Evolutionary conservation across 148 eudicot genomes (phyloP), one percentile per base, ranked within the genome.

Genomic region (Diospyros lotus): DNA sequence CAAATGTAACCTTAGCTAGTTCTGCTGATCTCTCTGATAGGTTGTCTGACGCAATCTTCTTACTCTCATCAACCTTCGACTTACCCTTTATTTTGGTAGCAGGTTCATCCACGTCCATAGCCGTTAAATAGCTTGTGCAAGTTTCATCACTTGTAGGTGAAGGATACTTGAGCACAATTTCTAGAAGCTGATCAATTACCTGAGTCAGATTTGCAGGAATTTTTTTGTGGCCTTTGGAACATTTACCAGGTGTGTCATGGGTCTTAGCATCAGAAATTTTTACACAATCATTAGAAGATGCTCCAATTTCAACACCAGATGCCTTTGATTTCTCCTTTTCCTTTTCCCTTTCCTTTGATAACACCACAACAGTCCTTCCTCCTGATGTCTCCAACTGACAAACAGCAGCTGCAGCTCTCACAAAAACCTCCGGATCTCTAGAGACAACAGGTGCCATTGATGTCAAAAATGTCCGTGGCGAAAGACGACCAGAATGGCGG

Each of bases 381-480:
- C 90, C 96, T 67, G 96, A 87, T 63, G 94, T 74, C 79, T 94
- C 98, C 83, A 94, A 72, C 82, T 94, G 92, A 81, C 98, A 94
- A 75, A 90, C 92, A 71, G 90, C 76, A 73, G 87, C 76, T 51
- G 92, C 91, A 79, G 98, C 98, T 84, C 84, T 94, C 81, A 91
- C 87, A 73, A 94, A 94, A 62, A 90, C 75, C 73, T 73, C 87
- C 39, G 98, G 98, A 81, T 92, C 97, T 82, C 98, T 86, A 46
- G 91, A 90, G 64, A 94, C 89, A 68, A 94, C 91, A 82, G 98
- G 90, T 48, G 99, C 94, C 93, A 95, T 89, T 48, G 96, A 90
- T 66, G 96, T 95, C 87, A 95, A 87, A 86, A 95, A 92, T 54
- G 86, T 80, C 42, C 91, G 89, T 38, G 86, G 86, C 6, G 93